These are phyloP conservation scores for Geotrichum aggregatum DNA, from an alignment of 1,139 yeast species.

Conservation along the genomic window DNA sequence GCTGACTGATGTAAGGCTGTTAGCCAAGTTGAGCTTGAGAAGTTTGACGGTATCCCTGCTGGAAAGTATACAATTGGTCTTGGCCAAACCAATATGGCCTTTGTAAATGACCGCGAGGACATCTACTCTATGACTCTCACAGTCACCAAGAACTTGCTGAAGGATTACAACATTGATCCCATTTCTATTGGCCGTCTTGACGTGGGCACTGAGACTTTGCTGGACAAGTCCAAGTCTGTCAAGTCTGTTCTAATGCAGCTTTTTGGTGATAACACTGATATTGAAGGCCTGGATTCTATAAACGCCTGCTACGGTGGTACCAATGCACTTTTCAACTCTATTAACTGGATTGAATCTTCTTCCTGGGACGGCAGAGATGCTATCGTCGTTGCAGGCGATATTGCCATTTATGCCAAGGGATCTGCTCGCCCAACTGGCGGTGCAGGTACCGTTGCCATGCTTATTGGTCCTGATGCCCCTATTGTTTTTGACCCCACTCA, in stretches of 20 bases:
- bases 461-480: constrained; percentile 98
- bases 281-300: constrained; percentile 94
- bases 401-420: constrained; percentile 95
- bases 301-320: constrained; percentile 99
- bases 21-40: constrained; percentile 83
- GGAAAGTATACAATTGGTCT: constrained; percentile 98
- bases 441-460: constrained; percentile 93
- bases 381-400: constrained; percentile 94
- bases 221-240: constrained; percentile 96
- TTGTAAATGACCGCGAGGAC: constrained; percentile 96
- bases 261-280: constrained; percentile 80
- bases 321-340: constrained; percentile 84
- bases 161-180: constrained; percentile 78
- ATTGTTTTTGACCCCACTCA: constrained; percentile 82
- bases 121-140: constrained; percentile 89
- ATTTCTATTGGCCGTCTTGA: constrained; percentile 86
- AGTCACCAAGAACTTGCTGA: constrained; percentile 68
- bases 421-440: constrained; percentile 99
- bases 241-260: constrained; percentile 95
- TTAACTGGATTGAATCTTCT: constrained; percentile 94
- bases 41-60: constrained; percentile 75
- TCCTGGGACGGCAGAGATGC: constrained; percentile 99
- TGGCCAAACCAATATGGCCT: constrained; percentile 97
- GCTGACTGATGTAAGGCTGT: constrained; percentile 50
- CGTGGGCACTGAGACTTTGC: constrained; percentile 96